Evolutionary conservation across 345 rosid genomes (phyloP), one percentile per base, ranked within the genome.

Genomic region (Eucalyptus paniculata): DNA sequence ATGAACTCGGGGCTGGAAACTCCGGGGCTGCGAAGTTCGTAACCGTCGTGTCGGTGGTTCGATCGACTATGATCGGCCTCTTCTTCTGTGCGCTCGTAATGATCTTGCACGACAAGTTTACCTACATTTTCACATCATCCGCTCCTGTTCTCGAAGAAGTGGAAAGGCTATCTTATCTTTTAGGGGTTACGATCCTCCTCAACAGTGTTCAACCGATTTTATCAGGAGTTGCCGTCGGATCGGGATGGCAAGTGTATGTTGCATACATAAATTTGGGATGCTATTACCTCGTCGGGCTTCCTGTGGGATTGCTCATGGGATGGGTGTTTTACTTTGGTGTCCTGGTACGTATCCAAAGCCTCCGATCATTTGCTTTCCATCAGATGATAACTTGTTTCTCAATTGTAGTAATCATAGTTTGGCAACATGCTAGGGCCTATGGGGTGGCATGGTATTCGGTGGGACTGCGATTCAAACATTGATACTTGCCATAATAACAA

Each of bases 201-300:
- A 93, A 92, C 60, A 91, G 93, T 54, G 89, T 93, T 34, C 94
- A 93, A 12, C 92, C 93, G 37, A 92, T 93, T 53, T 50, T 93
- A 50, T 93, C 94, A 94, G 98, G 98, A 86, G 99, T 96, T 88
- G 99, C 98, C 15, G 92, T 97, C 17, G 98, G 98, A 50, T 95
- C 97, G 1, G 99, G 99, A 49, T 94, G 98, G 98, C 98, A 96
- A 91, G 93, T 93, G 2, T 89, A 49, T 51, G 95, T 95, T 45
- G 98, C 98, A 0, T 97, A 92, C 69, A 86, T 97, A 90, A 97
- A 96, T 90, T 89, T 96, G 45, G 95, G 93, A 9, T 96, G 98
- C 87, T 96, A 96, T 87, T 97, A 96, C 89, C 50, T 95, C 9
- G 49, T 96, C 8, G 99, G 99, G 21, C 91, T 97, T 21, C 97